Conservation (phyloP, 2,329 filamentous ascomycete species). For the Stachybotrys chartarum region DNA sequence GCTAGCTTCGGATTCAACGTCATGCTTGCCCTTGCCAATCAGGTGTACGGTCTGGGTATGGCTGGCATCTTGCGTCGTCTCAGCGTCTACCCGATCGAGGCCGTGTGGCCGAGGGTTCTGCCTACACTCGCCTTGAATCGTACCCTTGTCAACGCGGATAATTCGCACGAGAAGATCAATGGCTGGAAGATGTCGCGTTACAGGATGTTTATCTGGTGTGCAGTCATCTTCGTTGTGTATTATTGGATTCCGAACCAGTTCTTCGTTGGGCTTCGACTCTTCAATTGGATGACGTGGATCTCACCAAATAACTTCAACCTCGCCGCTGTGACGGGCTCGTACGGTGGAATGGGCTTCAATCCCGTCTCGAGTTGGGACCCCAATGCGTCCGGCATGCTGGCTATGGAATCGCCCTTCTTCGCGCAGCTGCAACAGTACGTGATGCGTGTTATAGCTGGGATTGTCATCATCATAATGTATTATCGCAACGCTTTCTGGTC, state of each 20-base stretch:
- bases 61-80: slow-evolving; percentile 24
- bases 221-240: slow-evolving; percentile 38
- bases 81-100: slow-evolving; percentile 25
- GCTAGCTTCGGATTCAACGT: slow-evolving; percentile 21
- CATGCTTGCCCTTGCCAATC: slow-evolving; percentile 21
- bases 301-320: slow-evolving; percentile 33
- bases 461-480: slow-evolving; percentile 35
- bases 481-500: slow-evolving; percentile 36
- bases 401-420: slow-evolving; percentile 31
- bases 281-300: slow-evolving; percentile 52
- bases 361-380: slow-evolving; percentile 44
- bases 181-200: slow-evolving; percentile 35
- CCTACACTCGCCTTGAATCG: slow-evolving; percentile 25
- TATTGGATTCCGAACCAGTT: slow-evolving; percentile 47
- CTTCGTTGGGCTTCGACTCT: slow-evolving; percentile 30
- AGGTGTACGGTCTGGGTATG: slow-evolving; percentile 25
- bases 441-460: slow-evolving; percentile 24
- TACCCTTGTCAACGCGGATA: slow-evolving; percentile 10
- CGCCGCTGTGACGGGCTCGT: slow-evolving; percentile 34
- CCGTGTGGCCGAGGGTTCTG: slow-evolving; percentile 25
- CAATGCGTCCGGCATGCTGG: slow-evolving; percentile 26
- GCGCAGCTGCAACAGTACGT: slow-evolving; percentile 26
- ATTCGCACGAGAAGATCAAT: slow-evolving; percentile 10
- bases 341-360: slow-evolving; percentile 37
- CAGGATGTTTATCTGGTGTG: slow-evolving; percentile 31